Base-by-base conservation (phyloP, 164 flowering plant species). In the Vitis labrusca region DNA sequence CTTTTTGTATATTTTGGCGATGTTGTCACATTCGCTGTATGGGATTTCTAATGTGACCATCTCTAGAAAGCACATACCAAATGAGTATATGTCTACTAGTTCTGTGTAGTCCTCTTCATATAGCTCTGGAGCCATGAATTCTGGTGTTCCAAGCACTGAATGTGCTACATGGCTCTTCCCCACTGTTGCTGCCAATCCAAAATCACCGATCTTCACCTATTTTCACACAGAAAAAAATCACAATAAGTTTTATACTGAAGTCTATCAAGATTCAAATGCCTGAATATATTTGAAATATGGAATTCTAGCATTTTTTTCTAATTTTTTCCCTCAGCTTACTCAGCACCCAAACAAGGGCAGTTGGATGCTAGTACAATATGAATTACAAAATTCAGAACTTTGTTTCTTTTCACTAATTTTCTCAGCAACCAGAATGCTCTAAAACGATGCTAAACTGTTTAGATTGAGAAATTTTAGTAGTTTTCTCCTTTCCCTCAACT, bases 41-140 rank as follows among this genome's bases (percentile, higher is more conserved):
- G 93, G 94, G 48, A 90, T 77, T 68, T 90, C 91, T 53, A 82
- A 61, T 16, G 97, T 92, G 63, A 90, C 89, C 91, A 90, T 74
- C 80, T 92, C 97, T 9, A 92, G 73, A 52, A 90, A 66, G 49
- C 89, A 87, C 88, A 92, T 82, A 3, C 97, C 94, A 16, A 86
- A 90, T 4, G 95, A 86, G 76, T 92, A 92, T 30, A 90, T 90
- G 71, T 92, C 97, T 30, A 90, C 89, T 76, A 79, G 15, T 74
- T 92, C 97, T 0, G 91, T 92, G 79, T 92, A 92, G 50, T 87
- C 72, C 80, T 90, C 93, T 5, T 91, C 94, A 23, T 89, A 91
- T 0, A 89, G 81, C 83, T 91, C 94, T 1, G 92, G 97, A 5
- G 97, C 94, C 97, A 89, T 91, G 74, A 84, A 89, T 53, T 90